Base-by-base conservation (phyloP, 148 eudicot genomes). In the Selenicereus undatus region DNA sequence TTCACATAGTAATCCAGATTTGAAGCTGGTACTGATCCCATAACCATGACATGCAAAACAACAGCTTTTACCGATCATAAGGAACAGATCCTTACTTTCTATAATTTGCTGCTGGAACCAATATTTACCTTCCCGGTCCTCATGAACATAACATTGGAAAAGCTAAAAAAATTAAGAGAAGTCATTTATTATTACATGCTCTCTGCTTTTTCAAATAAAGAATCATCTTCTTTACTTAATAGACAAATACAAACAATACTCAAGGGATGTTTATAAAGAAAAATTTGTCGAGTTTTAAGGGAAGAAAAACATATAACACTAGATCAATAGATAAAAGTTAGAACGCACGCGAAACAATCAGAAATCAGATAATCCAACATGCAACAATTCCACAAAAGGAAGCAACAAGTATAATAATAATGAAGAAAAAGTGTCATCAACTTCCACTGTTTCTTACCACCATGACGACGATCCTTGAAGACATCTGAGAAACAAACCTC, bases 401-500 rank as follows among this genome's bases (percentile, higher is more conserved):
- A 80, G 14, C 7, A 45, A 29, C 24, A 42, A 26, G 17, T 22
- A 7, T 14, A 30, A 48, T 6, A 6, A 45, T 48, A 48, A 1
- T 48, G 66, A 29, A 51, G 8, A 22, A 8, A 12, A 29, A 32
- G 58, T 2, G n/a, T 73, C 71, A 78, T 51, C 52, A n/a, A 51
- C 51, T 22, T 50, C 43, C 30, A 70, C n/a, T 58, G 20, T 18
- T 52, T 76, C 89, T 84, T 82, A 81, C 97, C 93, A 88, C 92
- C 91, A 83, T 90, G 88, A 71, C 91, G 90, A 71, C 93, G 92
- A 82, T 94, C 97, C 78, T 90, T 93, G 82, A 84, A 94, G 32
- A 94, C 97, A 85, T 94, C 93, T 81, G 98, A 90, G 81, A 93
- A 94, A 76, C 92, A 91, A 70, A 94, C 98, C 83, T 94, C 98